Percentiles rank a stretch among this genome's conserved stretches.
Evolutionary conservation across 305 asterid species (phyloP).

Genomic region (Rubia tinctorum): DNA sequence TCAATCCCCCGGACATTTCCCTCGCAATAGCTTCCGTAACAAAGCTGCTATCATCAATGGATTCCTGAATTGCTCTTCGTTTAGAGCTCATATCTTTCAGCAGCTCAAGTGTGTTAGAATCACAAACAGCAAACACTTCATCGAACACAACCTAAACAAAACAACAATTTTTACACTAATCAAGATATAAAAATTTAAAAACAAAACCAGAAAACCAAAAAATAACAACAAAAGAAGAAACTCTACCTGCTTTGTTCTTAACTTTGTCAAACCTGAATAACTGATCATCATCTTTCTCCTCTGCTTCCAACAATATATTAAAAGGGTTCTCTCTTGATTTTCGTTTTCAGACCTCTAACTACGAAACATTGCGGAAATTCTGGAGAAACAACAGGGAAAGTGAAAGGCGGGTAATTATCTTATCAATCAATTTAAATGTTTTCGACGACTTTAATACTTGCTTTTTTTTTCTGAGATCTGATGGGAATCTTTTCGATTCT

Average conservation of each 20-base stretch:
- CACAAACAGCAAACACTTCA: conserved; percentile 33
- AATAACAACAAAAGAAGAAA: not conserved
- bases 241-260: conserved; percentile 50
- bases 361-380: not conserved
- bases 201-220: not conserved
- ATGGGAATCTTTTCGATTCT: not conserved
- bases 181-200: not conserved
- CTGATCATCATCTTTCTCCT: conserved; percentile 45
- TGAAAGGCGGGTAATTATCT: not conserved
- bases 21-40: conserved; percentile 62
- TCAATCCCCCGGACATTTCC: conserved; percentile 69
- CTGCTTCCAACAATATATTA: not conserved
- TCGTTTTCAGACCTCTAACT: not conserved
- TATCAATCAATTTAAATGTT: not conserved
- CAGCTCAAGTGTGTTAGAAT: conserved; percentile 54
- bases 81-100: conserved; percentile 61
- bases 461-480: not conserved
- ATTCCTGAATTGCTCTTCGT: conserved; percentile 56
- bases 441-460: not conserved
- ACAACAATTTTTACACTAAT: conserved; percentile 8
- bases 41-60: conserved; percentile 40
- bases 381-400: conserved; percentile 1
- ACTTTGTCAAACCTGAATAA: conserved; percentile 43
- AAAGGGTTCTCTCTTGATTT: not conserved
- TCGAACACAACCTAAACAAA: conserved; percentile 40